Percentiles rank a stretch among this genome's conserved stretches.
These are phyloP conservation scores for Alliaria petiolata DNA, from an alignment of 345 rosid species.

Conservation along the genomic window DNA sequence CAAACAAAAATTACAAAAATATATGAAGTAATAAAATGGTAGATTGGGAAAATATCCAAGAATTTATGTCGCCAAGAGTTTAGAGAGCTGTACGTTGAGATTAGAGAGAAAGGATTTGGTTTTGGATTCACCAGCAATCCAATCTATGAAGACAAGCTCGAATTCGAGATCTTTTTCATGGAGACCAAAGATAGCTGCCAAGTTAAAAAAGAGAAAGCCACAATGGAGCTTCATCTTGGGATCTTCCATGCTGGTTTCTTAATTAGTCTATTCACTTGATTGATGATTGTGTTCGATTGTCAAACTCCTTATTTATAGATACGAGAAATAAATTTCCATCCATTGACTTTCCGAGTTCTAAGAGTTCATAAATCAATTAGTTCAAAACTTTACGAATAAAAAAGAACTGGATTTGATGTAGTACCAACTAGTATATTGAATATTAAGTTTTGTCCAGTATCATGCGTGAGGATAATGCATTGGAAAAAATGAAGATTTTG, in stretches of 20 bases:
- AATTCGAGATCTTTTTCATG: constrained; percentile 13
- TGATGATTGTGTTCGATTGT: not conserved
- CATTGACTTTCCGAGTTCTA: not conserved
- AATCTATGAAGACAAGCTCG: constrained; percentile 11
- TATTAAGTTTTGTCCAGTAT: too few species aligned
- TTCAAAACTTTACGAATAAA: too few species aligned
- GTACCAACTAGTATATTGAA: too few species aligned
- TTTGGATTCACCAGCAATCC: constrained; percentile 14
- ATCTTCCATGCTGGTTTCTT: not conserved
- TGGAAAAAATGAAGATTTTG: too few species aligned
- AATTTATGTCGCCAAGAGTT: not conserved
- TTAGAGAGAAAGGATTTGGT: constrained; percentile 7
- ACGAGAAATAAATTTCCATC: not conserved
- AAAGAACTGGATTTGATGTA: too few species aligned
- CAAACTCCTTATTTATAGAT: not conserved
- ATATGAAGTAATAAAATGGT: too few species aligned
- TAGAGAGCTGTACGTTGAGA: constrained; percentile 3
- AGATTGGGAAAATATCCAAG: not conserved
- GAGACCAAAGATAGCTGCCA: not conserved
- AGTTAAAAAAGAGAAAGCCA: not conserved
- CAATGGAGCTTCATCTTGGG: constrained; percentile 17
- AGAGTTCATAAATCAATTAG: too few species aligned
- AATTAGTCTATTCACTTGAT: not conserved
- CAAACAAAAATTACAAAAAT: too few species aligned
- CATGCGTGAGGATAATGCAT: too few species aligned